phyloP scores from a whole-genome alignment of 2,329 filamentous ascomycete species.

The Byssochlamys sp. region DNA sequence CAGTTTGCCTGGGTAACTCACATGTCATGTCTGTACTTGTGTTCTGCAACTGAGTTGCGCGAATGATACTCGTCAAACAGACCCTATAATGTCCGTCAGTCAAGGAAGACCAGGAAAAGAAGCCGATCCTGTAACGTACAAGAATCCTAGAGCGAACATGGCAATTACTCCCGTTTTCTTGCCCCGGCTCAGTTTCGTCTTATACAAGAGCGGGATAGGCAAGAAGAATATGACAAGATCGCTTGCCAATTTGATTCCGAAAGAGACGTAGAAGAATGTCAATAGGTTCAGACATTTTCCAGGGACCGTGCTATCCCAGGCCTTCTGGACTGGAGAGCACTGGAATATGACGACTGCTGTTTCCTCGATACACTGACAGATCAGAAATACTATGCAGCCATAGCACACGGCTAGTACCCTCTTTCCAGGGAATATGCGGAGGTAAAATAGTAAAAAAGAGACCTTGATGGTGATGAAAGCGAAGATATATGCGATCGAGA shows the following conservation, averaged over 20 bases:
- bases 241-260: constrained; percentile 10
- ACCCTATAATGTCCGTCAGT: constrained; percentile 7
- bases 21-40: constrained; percentile 13
- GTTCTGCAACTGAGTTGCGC: constrained; percentile 11
- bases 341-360: constrained; percentile 50
- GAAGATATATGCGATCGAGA: constrained; percentile 16
- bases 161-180: constrained; percentile 10
- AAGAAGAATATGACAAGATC: constrained; percentile 11
- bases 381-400: constrained; percentile 25
- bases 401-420: constrained; percentile 9
- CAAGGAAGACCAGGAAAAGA: background rate
- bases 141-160: constrained; percentile 13
- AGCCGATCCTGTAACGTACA: constrained; percentile 4
- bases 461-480: constrained; percentile 22
- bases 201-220: constrained; percentile 10
- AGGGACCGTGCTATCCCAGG: constrained; percentile 9
- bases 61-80: constrained; percentile 12
- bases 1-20: constrained; percentile 2
- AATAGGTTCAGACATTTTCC: constrained; percentile 10
- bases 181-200: constrained; percentile 8
- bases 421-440: constrained; percentile 13
- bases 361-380: constrained; percentile 60
- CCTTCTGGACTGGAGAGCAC: constrained; percentile 11
- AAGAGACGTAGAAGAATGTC: constrained; percentile 11
- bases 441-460: constrained; percentile 16